Evolutionary conservation across 257 asterid genomes (phyloP).

Genomic region (Ocimum tenuiflorum): DNA sequence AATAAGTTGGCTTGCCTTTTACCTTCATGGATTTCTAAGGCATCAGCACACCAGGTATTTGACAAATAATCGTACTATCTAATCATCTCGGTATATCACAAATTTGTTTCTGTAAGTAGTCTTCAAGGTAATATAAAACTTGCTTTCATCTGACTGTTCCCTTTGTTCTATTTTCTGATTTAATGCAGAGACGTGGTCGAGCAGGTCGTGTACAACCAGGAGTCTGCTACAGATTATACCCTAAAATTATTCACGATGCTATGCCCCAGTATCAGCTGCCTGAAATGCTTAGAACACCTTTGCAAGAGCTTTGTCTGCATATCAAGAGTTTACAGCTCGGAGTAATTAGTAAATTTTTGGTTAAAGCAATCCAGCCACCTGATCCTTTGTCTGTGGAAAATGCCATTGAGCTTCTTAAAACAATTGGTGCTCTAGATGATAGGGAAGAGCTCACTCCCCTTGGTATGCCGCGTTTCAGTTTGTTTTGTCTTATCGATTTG

Average conservation of each 20-base stretch:
- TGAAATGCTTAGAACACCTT: constrained; percentile 95
- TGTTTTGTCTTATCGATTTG: background rate
- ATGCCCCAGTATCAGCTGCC: constrained; percentile 92
- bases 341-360: constrained; percentile 53
- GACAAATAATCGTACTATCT: background rate
- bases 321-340: constrained; percentile 90
- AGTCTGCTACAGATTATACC: constrained; percentile 81
- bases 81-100: background rate
- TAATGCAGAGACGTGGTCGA: constrained; percentile 90
- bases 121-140: background rate
- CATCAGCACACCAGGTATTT: constrained; percentile 93
- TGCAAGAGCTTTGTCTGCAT: constrained; percentile 94
- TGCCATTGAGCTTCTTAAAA: constrained; percentile 90
- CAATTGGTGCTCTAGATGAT: constrained; percentile 89
- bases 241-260: constrained; percentile 71
- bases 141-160: background rate
- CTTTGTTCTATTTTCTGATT: constrained; percentile 11
- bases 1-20: constrained; percentile 89
- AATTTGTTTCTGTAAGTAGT: background rate
- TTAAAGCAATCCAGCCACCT: constrained; percentile 96
- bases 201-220: constrained; percentile 99
- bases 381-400: constrained; percentile 81
- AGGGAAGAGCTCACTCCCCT: constrained; percentile 91
- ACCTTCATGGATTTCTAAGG: constrained; percentile 99
- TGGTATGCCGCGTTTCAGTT: constrained; percentile 41